Percentiles rank a stretch among this genome's conserved stretches.
phyloP scores from a whole-genome alignment of 148 eudicot species.

The Diospyros lotus region DNA sequence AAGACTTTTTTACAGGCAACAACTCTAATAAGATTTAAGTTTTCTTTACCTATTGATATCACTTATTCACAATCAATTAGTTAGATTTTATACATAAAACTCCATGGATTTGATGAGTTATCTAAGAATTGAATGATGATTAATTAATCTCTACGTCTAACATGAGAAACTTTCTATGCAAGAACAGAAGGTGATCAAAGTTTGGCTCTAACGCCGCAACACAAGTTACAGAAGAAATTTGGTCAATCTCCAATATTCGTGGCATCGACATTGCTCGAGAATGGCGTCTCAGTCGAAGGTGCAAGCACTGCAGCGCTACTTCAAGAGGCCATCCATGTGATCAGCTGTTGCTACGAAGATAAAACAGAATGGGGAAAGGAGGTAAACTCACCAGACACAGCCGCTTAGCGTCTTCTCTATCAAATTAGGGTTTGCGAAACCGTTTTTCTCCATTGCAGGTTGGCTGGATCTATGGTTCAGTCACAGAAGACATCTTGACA shows the following conservation, averaged over 20 bases:
- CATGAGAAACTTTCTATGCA: constrained; percentile 5
- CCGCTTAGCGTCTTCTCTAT: neutral
- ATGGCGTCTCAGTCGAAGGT: constrained; percentile 12
- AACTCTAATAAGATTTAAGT: too few species aligned
- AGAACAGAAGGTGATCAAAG: constrained; percentile 13
- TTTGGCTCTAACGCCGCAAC: constrained; percentile 4
- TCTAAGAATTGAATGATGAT: too few species aligned
- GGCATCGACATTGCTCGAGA: constrained; percentile 23
- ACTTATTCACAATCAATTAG: too few species aligned
- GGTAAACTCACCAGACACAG: constrained; percentile 9
- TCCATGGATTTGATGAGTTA: too few species aligned
- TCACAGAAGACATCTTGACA: constrained; percentile 29
- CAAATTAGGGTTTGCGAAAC: neutral
- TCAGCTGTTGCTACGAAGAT: constrained; percentile 32
- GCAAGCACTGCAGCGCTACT: constrained; percentile 19
- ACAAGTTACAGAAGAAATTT: constrained; percentile 26
- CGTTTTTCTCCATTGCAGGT: constrained; percentile 7
- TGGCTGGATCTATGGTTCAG: constrained; percentile 33
- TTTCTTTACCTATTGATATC: too few species aligned
- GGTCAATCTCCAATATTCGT: constrained; percentile 29
- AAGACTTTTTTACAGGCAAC: too few species aligned
- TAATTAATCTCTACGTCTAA: neutral
- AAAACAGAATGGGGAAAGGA: constrained; percentile 36
- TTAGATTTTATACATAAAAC: too few species aligned
- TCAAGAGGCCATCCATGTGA: constrained; percentile 28